phyloP scores from a whole-genome alignment of 176 grass and related monocot genomes.

The Bolboschoenus planiculmis region DNA sequence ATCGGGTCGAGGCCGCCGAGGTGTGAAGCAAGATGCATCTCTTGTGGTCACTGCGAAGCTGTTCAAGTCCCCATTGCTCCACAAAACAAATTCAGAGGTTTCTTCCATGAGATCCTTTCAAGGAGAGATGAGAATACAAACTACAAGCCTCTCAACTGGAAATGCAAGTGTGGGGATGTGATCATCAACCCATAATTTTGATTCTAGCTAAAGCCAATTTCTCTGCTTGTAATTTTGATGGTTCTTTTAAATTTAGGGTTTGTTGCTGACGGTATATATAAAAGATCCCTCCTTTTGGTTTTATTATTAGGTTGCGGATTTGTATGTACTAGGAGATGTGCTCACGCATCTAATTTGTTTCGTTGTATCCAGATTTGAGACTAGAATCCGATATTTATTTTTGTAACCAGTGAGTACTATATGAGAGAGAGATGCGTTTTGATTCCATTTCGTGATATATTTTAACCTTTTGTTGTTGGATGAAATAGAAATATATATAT shows the following conservation, averaged over 20 bases:
- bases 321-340: slow-evolving; percentile 2
- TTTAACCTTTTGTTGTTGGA: not conserved
- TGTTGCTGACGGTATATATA: not conserved
- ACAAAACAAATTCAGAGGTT: not conserved
- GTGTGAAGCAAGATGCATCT: slow-evolving; percentile 62
- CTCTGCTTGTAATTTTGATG: slow-evolving; percentile 22
- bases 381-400: not conserved
- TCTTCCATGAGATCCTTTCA: slow-evolving; percentile 30
- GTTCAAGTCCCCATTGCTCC: slow-evolving; percentile 78
- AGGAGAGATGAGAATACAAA: slow-evolving; percentile 46
- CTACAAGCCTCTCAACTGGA: slow-evolving; percentile 93
- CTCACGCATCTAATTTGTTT: not conserved
- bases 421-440: not conserved
- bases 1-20: slow-evolving; percentile 81
- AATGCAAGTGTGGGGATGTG: slow-evolving; percentile 73
- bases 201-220: not conserved
- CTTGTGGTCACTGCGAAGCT: slow-evolving; percentile 74
- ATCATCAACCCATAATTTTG: slow-evolving; percentile 60
- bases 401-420: not conserved
- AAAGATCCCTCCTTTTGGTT: slow-evolving; percentile 20
- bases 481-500: not conserved
- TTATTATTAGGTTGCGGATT: slow-evolving; percentile 16
- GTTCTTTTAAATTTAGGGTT: not conserved
- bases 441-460: not conserved
- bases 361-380: not conserved